These are phyloP conservation scores for Hymenoscyphus infarciens DNA, from an alignment of 2,329 filamentous ascomycete species.

Conservation along the genomic window DNA sequence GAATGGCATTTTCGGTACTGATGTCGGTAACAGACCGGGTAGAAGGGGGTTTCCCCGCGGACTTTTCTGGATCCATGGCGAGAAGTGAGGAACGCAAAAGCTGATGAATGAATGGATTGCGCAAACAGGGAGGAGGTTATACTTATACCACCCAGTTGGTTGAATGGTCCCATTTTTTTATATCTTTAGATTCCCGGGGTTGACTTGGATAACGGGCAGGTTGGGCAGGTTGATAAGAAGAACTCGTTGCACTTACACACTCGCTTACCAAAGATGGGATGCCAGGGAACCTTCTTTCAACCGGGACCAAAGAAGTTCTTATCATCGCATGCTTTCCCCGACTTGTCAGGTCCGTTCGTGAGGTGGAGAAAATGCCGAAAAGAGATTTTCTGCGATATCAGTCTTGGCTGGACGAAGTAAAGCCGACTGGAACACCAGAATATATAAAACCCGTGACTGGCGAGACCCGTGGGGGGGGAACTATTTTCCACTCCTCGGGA, in stretches of 20 bases:
- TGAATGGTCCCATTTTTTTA: not conserved
- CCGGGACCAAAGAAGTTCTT: not conserved
- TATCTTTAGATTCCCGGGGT: not conserved
- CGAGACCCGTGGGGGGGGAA: not conserved
- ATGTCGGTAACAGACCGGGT: not conserved
- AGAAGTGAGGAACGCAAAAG: not conserved
- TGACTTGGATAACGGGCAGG: not conserved
- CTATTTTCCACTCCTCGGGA: too few relatives aligned
- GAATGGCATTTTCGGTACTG: conserved; percentile 1
- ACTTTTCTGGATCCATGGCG: conserved; percentile 3
- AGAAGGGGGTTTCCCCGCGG: not conserved
- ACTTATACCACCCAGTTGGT: not conserved
- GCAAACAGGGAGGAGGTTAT: not conserved
- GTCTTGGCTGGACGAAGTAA: not conserved
- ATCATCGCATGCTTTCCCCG: not conserved
- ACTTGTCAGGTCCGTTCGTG: conserved; percentile 2
- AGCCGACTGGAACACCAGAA: not conserved
- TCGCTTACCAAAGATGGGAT: conserved; percentile 1
- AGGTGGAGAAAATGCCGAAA: conserved; percentile 7
- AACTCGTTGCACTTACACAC: conserved; percentile 2
- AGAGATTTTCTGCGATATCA: not conserved
- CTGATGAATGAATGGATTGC: not conserved
- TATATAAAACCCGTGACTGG: not conserved
- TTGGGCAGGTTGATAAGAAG: conserved; percentile 2
- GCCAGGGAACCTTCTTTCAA: not conserved